Conservation (phyloP, 345 rosid genomes). For the Fremontodendron californicum region DNA sequence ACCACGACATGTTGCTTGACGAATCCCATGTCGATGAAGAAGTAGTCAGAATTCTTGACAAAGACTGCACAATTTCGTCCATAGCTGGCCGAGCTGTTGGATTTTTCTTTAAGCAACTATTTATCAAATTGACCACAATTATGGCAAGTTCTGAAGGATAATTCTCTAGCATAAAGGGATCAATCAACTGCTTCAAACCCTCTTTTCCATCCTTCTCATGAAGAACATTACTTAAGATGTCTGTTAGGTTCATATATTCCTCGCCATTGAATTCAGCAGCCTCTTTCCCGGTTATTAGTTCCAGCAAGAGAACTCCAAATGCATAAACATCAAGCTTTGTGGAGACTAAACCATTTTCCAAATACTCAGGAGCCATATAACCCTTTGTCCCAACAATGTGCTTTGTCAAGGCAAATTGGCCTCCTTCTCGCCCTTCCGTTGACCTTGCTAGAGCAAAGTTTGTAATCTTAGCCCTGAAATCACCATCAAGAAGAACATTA, state of each 20-base stretch:
- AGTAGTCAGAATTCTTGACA: slow-evolving; percentile 44
- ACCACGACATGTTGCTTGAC: slow-evolving; percentile 16
- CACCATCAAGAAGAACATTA: slow-evolving; percentile 46
- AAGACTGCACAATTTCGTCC: slow-evolving; percentile 52
- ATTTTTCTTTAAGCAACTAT: slow-evolving; percentile 54
- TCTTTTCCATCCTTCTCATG: slow-evolving; percentile 23
- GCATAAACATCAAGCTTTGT: slow-evolving; percentile 82
- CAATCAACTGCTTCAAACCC: slow-evolving; percentile 29
- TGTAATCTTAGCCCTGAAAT: slow-evolving; percentile 55
- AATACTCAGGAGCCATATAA: slow-evolving; percentile 81
- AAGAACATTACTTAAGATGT: slow-evolving; percentile 22
- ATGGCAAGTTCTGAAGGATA: slow-evolving; percentile 42
- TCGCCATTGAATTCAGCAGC: slow-evolving; percentile 30
- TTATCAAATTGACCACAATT: slow-evolving; percentile 37
- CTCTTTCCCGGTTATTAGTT: slow-evolving; percentile 65
- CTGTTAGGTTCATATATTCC: slow-evolving; percentile 29
- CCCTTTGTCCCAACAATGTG: slow-evolving; percentile 86
- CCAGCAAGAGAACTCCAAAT: slow-evolving; percentile 67
- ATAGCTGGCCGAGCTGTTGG: slow-evolving; percentile 61
- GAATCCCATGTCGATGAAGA: slow-evolving; percentile 39
- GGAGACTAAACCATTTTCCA: slow-evolving; percentile 69
- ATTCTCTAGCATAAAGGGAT: slow-evolving; percentile 39
- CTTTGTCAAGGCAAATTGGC: slow-evolving; percentile 58
- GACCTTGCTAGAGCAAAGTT: slow-evolving; percentile 51
- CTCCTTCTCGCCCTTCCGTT: slow-evolving; percentile 42